Conservation (phyloP, 2,329 filamentous ascomycete genomes). For the Madurella fahalii region DNA sequence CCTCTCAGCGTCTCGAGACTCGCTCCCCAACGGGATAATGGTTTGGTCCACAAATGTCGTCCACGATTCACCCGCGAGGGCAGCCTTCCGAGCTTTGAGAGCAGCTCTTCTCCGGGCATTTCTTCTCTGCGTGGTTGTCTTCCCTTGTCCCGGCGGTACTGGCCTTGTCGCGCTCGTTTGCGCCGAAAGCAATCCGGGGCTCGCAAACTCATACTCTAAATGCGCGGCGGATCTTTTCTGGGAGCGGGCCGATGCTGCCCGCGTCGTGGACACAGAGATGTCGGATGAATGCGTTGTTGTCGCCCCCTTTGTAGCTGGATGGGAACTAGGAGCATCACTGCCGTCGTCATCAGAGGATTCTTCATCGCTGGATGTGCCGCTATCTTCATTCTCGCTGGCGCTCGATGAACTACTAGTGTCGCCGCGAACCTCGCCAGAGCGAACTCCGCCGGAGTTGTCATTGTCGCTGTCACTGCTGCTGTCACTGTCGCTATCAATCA, state of each 20-base stretch:
- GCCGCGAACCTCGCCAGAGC: not conserved
- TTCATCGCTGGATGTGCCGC: constrained; percentile 12
- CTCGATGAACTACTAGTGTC: not conserved
- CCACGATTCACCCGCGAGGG: not conserved
- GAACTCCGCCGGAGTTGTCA: constrained; percentile 15
- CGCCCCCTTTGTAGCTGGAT: not conserved
- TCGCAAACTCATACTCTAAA: not conserved
- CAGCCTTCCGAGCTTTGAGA: constrained; percentile 18
- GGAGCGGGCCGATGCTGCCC: not conserved
- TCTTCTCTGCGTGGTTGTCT: constrained; percentile 46
- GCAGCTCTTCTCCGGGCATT: constrained; percentile 46
- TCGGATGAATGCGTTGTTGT: not conserved
- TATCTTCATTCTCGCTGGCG: not conserved
- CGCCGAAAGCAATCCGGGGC: not conserved
- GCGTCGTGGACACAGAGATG: not conserved
- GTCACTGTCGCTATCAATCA: constrained; percentile 4
- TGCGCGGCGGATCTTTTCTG: too few relatives aligned
- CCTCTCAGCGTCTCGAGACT: not conserved
- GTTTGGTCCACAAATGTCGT: not conserved
- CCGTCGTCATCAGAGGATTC: constrained; percentile 14
- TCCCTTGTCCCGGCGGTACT: constrained; percentile 28
- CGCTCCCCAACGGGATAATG: not conserved
- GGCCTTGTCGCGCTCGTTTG: not conserved
- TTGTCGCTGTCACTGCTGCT: constrained; percentile 13
- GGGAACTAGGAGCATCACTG: not conserved